These are phyloP conservation scores for Lepidium didymum DNA, from an alignment of 345 rosid species.

Conservation along the genomic window DNA sequence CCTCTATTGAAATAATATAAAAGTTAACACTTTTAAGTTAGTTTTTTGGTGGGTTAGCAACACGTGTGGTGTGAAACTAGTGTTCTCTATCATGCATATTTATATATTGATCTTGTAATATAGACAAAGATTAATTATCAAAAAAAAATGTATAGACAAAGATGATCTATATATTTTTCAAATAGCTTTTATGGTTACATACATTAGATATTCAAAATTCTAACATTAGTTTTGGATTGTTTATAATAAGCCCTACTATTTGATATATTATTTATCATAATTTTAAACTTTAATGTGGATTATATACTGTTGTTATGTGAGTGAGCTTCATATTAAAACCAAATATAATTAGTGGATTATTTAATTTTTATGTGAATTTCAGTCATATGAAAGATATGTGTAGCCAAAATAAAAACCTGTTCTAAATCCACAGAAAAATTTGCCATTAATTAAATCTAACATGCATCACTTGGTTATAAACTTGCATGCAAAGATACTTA, in stretches of 20 bases:
- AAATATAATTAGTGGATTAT: neutral
- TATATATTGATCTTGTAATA: neutral
- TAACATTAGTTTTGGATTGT: too few relatives aligned
- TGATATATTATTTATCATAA: too few relatives aligned
- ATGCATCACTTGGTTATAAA: neutral
- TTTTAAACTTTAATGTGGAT: too few relatives aligned
- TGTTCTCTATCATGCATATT: neutral
- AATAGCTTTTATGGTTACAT: too few relatives aligned
- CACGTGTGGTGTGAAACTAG: neutral
- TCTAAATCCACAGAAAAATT: neutral
- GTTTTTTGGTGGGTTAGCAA: neutral
- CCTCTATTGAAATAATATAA: neutral
- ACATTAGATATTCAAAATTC: too few relatives aligned
- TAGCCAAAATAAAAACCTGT: neutral
- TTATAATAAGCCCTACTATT: too few relatives aligned
- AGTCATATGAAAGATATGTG: neutral
- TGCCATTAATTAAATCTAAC: neutral
- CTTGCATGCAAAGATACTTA: neutral
- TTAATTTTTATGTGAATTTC: neutral
- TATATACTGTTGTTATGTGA: too few relatives aligned
- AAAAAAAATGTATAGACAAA: too few relatives aligned
- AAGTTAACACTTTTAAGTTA: neutral
- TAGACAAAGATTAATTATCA: neutral
- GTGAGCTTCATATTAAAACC: too few relatives aligned
- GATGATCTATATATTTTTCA: too few relatives aligned